Percentiles rank a stretch among this genome's conserved stretches.
Conservation (phyloP, 2,329 filamentous ascomycete genomes). For the Diaporthe ampelina region DNA sequence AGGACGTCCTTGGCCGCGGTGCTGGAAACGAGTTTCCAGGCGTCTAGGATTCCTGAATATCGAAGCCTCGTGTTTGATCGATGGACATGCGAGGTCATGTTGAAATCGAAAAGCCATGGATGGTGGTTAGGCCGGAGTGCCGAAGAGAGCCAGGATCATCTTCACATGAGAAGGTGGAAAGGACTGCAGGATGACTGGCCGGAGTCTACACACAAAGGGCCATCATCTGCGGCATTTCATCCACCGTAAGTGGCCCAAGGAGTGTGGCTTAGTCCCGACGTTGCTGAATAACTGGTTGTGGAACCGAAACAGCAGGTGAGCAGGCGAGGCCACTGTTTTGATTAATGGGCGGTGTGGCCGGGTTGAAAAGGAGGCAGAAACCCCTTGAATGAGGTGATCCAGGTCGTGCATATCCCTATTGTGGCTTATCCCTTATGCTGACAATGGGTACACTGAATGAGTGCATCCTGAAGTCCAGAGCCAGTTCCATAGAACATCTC, state of each 20-base stretch:
- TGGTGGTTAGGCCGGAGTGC: background rate
- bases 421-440: slow-evolving; percentile 10
- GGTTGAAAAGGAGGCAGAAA: background rate
- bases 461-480: slow-evolving; percentile 13
- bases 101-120: background rate
- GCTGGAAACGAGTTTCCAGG: no score
- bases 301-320: background rate
- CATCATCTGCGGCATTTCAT: background rate
- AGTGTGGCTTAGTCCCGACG: background rate
- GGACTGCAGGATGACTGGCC: background rate
- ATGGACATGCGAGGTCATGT: background rate
- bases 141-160: background rate
- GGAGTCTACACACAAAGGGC: no score
- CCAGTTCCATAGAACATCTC: background rate
- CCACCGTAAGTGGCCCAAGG: background rate
- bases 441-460: background rate
- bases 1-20: background rate
- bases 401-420: slow-evolving; percentile 2
- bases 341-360: slow-evolving; percentile 24
- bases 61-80: no score
- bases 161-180: background rate
- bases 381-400: background rate
- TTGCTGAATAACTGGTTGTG: slow-evolving; percentile 17
- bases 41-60: no score
- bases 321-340: background rate